Percentiles rank a stretch among this genome's conserved stretches.
These are phyloP conservation scores for Cyberlindnera mycetangii DNA, from an alignment of 805 yeast species.

Conservation along the genomic window DNA sequence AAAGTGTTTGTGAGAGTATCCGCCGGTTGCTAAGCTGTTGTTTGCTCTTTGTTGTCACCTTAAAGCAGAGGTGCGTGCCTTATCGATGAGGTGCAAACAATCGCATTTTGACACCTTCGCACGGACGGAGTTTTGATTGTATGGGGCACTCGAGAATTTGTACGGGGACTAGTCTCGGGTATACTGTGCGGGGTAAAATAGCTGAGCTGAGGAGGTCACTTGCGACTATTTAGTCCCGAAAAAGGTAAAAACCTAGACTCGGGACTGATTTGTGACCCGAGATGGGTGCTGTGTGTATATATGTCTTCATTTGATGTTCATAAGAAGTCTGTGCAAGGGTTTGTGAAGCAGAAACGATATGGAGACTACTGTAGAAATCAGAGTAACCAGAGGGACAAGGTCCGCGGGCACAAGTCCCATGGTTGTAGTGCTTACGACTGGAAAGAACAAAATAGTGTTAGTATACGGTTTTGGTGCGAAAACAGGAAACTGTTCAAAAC, in stretches of 20 bases:
- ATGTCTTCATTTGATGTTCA: constrained; percentile 2
- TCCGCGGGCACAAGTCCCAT: constrained; percentile 10
- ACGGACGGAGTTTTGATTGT: neutral
- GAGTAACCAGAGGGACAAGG: constrained; percentile 4
- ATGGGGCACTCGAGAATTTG: neutral
- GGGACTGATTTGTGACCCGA: too few relatives aligned
- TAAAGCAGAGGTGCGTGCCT: too few relatives aligned
- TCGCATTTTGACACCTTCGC: neutral
- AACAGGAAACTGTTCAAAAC: too few relatives aligned
- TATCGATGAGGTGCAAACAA: neutral
- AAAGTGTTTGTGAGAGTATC: neutral
- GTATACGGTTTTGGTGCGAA: too few relatives aligned
- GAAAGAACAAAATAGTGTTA: constrained; percentile 1
- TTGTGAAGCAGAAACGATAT: neutral
- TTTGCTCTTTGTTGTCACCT: neutral
- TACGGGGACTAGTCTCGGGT: neutral
- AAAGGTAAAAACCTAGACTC: neutral
- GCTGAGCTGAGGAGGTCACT: neutral
- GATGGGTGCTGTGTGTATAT: too few relatives aligned
- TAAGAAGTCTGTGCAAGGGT: neutral
- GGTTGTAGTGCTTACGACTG: constrained; percentile 9
- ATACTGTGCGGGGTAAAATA: neutral
- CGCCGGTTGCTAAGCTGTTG: neutral
- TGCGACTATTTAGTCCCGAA: neutral
- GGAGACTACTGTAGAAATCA: constrained; percentile 3